A percentile compares a stretch with the other conserved stretches of the same genome.
phyloP scores from a whole-genome alignment of 148 eudicot species.

The Cornus suecica region DNA sequence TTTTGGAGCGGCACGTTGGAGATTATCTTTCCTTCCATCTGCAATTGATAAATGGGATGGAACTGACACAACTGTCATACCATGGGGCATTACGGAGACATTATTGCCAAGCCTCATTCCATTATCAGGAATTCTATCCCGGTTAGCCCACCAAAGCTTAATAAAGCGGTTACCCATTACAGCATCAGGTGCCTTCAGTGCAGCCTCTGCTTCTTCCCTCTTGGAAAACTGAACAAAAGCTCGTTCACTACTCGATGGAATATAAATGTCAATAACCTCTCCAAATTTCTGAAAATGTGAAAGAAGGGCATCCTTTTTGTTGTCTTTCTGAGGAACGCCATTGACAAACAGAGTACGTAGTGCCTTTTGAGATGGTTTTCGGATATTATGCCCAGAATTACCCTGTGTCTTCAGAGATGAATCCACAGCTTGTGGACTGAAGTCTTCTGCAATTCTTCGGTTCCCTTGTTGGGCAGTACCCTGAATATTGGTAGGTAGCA shows the following conservation, averaged over 20 bases:
- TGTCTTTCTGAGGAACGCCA: constrained; percentile 77
- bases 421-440: constrained; percentile 30
- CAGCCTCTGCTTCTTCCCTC: constrained; percentile 89
- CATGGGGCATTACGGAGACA: constrained; percentile 27
- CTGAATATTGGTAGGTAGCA: constrained; percentile 25
- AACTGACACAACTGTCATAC: constrained; percentile 31
- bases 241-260: constrained; percentile 66
- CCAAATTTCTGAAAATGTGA: constrained; percentile 91
- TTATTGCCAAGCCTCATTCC: constrained; percentile 34
- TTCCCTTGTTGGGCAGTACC: constrained; percentile 39
- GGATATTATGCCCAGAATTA: constrained; percentile 37
- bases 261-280: constrained; percentile 76
- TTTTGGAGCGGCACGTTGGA: constrained; percentile 33
- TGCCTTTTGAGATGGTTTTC: constrained; percentile 69
- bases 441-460: constrained; percentile 27
- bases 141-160: constrained; percentile 90
- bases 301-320: constrained; percentile 73
- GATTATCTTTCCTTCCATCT: constrained; percentile 46
- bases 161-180: constrained; percentile 97
- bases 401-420: constrained; percentile 43
- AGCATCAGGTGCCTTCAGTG: constrained; percentile 96
- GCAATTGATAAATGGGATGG: constrained; percentile 27
- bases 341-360: constrained; percentile 73
- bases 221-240: constrained; percentile 96
- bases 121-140: constrained; percentile 65